A percentile compares a stretch with the other conserved stretches of the same genome.
phyloP scores from a whole-genome alignment of 2,329 filamentous ascomycete species.

The Aspergillus sp. region DNA sequence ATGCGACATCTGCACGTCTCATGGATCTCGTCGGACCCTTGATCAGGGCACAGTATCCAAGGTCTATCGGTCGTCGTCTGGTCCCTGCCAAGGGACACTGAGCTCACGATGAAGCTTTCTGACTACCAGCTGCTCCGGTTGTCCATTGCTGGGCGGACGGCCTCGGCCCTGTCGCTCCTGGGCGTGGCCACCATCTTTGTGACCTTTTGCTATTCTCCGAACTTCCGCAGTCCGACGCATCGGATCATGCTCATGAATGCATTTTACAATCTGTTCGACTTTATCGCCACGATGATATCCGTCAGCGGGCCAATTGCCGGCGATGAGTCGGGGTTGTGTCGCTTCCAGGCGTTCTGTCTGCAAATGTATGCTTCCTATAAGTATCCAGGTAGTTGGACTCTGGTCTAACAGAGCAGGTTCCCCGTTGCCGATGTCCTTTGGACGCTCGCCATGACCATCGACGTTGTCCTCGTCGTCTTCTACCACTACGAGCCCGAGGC shows the following conservation, averaged over 20 bases:
- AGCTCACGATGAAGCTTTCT: constrained; percentile 22
- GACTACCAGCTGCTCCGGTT: constrained; percentile 26
- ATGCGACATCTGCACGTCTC: background rate
- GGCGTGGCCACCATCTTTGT: constrained; percentile 37
- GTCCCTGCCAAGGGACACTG: background rate
- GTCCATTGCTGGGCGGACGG: constrained; percentile 30
- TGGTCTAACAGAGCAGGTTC: constrained; percentile 27
- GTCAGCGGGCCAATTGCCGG: constrained; percentile 37
- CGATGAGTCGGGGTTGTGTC: constrained; percentile 33
- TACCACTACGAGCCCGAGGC: constrained; percentile 33
- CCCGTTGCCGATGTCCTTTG: constrained; percentile 40
- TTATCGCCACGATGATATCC: constrained; percentile 41
- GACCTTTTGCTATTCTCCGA: constrained; percentile 31
- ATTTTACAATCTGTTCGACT: constrained; percentile 40
- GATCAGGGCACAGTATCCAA: background rate
- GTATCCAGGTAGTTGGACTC: background rate
- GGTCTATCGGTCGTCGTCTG: too few species aligned
- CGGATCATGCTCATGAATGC: constrained; percentile 42
- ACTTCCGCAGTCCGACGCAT: constrained; percentile 42
- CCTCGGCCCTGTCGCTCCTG: constrained; percentile 33
- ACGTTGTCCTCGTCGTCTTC: constrained; percentile 40
- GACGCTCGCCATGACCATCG: constrained; percentile 39
- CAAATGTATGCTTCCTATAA: constrained; percentile 31
- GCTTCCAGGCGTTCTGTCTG: constrained; percentile 40
- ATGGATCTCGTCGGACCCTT: background rate